These are phyloP conservation scores for Rhizopogon vesiculosus DNA, from an alignment of 768 basidiomycete species.

Conservation along the genomic window DNA sequence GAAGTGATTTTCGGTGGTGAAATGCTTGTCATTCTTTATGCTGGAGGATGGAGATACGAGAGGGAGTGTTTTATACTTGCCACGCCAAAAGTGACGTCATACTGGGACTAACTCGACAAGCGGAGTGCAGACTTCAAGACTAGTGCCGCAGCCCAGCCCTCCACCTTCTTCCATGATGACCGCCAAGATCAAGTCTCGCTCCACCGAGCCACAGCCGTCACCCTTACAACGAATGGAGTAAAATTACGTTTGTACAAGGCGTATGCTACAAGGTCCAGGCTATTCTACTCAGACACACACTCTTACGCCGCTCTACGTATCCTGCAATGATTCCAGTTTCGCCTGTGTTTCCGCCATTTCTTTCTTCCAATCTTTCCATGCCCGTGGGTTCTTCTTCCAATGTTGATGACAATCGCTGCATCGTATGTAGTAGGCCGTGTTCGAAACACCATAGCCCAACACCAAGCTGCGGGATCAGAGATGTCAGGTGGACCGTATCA, in stretches of 20 bases:
- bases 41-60: not conserved
- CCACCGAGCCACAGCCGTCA: not conserved
- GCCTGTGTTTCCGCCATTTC: slow-evolving; percentile 35
- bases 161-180: not conserved
- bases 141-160: too few species aligned
- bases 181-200: not conserved
- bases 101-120: not conserved
- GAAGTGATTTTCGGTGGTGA: slow-evolving; percentile 13
- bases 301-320: not conserved
- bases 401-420: slow-evolving; percentile 44
- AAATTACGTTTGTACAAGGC: not conserved
- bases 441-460: slow-evolving; percentile 32
- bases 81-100: not conserved
- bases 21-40: not conserved
- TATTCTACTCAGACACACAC: not conserved
- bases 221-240: not conserved
- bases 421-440: slow-evolving; percentile 42
- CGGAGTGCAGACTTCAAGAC: too few species aligned
- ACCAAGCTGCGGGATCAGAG: slow-evolving; percentile 28
- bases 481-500: not conserved
- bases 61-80: not conserved
- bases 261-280: not conserved
- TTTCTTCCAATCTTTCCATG: slow-evolving; percentile 39
- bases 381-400: slow-evolving; percentile 29
- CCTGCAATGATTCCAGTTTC: slow-evolving; percentile 20